These are phyloP conservation scores for Lentinus polychrous DNA, from an alignment of 1,284 basidiomycete species.

Conservation along the genomic window DNA sequence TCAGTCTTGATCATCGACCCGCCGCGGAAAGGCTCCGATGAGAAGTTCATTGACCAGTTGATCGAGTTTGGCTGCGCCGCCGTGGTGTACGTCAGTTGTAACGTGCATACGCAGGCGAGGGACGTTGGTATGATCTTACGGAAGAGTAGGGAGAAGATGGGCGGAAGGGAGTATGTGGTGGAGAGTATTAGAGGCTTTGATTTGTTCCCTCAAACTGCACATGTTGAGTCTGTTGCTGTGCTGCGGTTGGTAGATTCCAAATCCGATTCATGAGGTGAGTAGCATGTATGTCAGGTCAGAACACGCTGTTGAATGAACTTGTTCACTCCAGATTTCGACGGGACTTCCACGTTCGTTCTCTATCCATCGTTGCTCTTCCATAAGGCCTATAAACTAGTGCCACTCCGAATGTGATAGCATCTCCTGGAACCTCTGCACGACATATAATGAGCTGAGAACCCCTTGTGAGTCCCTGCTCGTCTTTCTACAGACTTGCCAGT, in stretches of 20 bases:
- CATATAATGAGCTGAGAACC: no score
- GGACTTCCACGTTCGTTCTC: no score
- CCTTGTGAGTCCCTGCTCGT: no score
- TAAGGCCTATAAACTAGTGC: no score
- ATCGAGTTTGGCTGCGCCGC: conserved; percentile 62
- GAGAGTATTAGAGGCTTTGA: conserved; percentile 85
- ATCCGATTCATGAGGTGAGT: neutral
- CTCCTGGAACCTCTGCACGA: no score
- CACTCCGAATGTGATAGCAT: no score
- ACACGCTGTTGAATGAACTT: no score
- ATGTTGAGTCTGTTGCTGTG: conserved; percentile 79
- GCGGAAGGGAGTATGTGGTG: conserved; percentile 52
- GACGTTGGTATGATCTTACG: conserved; percentile 72
- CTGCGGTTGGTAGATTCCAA: conserved; percentile 34
- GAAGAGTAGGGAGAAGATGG: conserved; percentile 29
- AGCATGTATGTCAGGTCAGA: neutral
- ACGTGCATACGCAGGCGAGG: conserved; percentile 83
- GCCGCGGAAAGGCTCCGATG: conserved; percentile 87
- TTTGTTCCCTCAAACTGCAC: conserved; percentile 91
- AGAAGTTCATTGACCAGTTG: conserved; percentile 75
- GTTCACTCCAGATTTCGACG: no score
- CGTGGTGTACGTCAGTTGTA: conserved; percentile 91
- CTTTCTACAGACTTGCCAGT: no score
- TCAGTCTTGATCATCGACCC: conserved; percentile 84
- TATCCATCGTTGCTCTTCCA: no score